Percentiles rank a stretch among this genome's conserved stretches.
Conservation (phyloP, 2,329 filamentous ascomycete species). For the Cladosporium sp. region DNA sequence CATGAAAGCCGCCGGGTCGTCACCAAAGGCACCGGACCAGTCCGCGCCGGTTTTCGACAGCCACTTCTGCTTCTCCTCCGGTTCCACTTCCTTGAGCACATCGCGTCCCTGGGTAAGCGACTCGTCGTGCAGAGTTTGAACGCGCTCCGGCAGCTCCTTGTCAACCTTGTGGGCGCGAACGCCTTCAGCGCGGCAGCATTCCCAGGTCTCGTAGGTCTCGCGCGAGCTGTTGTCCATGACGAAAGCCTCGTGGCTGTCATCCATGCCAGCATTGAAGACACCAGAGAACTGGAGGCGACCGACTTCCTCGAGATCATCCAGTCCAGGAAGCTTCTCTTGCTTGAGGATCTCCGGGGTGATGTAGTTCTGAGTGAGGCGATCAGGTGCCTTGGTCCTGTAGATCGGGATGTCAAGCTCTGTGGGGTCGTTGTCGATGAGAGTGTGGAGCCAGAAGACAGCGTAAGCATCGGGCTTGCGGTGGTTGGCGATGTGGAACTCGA, state of each 20-base stretch:
- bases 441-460: slow-evolving; percentile 77
- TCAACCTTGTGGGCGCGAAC: slow-evolving; percentile 66
- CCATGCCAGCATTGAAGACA: slow-evolving; percentile 83
- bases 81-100: slow-evolving; percentile 64
- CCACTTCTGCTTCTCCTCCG: slow-evolving; percentile 72
- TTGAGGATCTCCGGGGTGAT: slow-evolving; percentile 72
- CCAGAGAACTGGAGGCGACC: slow-evolving; percentile 75
- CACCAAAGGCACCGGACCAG: slow-evolving; percentile 80
- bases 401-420: slow-evolving; percentile 79
- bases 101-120: slow-evolving; percentile 75
- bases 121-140: slow-evolving; percentile 73
- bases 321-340: slow-evolving; percentile 55
- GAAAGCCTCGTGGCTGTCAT: slow-evolving; percentile 76
- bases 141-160: slow-evolving; percentile 64
- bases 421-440: slow-evolving; percentile 74
- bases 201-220: slow-evolving; percentile 92
- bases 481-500: slow-evolving; percentile 70
- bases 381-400: slow-evolving; percentile 71
- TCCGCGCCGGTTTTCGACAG: slow-evolving; percentile 72
- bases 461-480: slow-evolving; percentile 69
- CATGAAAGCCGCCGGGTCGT: slow-evolving; percentile 61
- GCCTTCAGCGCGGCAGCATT: slow-evolving; percentile 82
- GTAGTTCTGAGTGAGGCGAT: slow-evolving; percentile 83
- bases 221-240: slow-evolving; percentile 81
- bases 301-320: slow-evolving; percentile 70